Evolutionary conservation across 805 yeast genomes (phyloP).

Genomic region (Wickerhamiella hasegawae): DNA sequence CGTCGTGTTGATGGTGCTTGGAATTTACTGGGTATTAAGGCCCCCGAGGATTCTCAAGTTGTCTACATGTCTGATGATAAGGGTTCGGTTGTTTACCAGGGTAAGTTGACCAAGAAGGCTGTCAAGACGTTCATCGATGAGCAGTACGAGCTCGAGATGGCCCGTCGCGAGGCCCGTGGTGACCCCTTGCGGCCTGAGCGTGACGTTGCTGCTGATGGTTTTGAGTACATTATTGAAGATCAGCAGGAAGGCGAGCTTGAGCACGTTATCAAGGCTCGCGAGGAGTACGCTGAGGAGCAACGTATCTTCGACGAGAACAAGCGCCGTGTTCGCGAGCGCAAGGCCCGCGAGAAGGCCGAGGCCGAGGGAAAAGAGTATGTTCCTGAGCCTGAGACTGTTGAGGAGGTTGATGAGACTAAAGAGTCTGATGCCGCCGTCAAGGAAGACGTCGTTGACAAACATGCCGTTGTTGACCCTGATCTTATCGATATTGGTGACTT

Average conservation of each 20-base stretch:
- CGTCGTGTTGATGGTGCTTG: slow-evolving; percentile 16
- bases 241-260: slow-evolving; percentile 12
- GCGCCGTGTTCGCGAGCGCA: neutral
- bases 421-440: slow-evolving; percentile 30
- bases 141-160: slow-evolving; percentile 15
- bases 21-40: slow-evolving; percentile 13
- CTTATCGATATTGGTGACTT: slow-evolving; percentile 15
- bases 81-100: slow-evolving; percentile 15
- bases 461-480: slow-evolving; percentile 11
- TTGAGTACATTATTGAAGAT: slow-evolving; percentile 15
- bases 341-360: neutral
- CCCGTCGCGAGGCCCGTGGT: slow-evolving; percentile 9
- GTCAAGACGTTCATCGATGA: slow-evolving; percentile 15
- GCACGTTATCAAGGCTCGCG: slow-evolving; percentile 8
- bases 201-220: slow-evolving; percentile 13
- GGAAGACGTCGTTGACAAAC: slow-evolving; percentile 43
- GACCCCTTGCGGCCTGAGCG: slow-evolving; percentile 4
- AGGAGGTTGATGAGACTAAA: neutral
- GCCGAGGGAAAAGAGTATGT: slow-evolving; percentile 1
- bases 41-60: slow-evolving; percentile 15
- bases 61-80: slow-evolving; percentile 15
- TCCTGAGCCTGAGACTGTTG: slow-evolving; percentile 1
- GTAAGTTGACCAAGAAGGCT: slow-evolving; percentile 15
- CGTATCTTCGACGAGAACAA: slow-evolving; percentile 1
- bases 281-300: slow-evolving; percentile 5